Conservation (phyloP, 495 filamentous ascomycete species). For the Penicillium parvum region DNA sequence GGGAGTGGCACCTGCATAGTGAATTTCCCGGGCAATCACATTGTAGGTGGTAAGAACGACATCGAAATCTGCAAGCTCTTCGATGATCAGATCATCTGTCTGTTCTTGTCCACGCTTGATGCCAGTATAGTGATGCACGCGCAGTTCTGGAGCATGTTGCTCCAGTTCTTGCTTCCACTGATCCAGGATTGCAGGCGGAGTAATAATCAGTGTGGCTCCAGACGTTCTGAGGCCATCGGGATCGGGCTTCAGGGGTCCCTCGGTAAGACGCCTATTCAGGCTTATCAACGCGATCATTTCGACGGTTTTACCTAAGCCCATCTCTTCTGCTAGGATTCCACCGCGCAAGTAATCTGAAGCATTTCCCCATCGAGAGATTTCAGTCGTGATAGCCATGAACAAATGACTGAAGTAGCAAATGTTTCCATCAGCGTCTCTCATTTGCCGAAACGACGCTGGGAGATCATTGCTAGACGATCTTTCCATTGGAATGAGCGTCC, state of each 20-base stretch:
- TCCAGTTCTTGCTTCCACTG: constrained; percentile 85
- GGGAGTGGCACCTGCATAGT: constrained; percentile 63
- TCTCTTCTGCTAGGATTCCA: constrained; percentile 85
- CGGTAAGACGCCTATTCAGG: constrained; percentile 47
- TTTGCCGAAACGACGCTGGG: constrained; percentile 32
- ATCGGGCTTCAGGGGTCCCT: constrained; percentile 21
- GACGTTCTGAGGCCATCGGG: constrained; percentile 29
- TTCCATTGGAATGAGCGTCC: constrained; percentile 18
- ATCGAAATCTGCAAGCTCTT: constrained; percentile 53
- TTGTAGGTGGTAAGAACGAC: constrained; percentile 86
- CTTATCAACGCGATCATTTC: constrained; percentile 78
- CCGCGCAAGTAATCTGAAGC: constrained; percentile 40
- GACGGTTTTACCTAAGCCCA: constrained; percentile 94
- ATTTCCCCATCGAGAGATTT: constrained; percentile 44
- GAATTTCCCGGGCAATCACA: constrained; percentile 70
- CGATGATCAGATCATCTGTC: constrained; percentile 44
- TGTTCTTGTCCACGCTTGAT: constrained; percentile 36
- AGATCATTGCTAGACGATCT: constrained; percentile 13
- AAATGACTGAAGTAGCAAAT: constrained; percentile 59
- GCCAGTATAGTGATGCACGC: constrained; percentile 49
- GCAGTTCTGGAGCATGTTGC: constrained; percentile 60
- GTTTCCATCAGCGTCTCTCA: constrained; percentile 47
- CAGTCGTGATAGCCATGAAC: constrained; percentile 55
- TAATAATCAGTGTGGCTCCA: constrained; percentile 79
- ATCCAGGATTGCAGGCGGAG: constrained; percentile 71